Evolutionary conservation across 805 yeast genomes (phyloP), one percentile per base, ranked within the genome.

Genomic region (Pichia deserticola): DNA sequence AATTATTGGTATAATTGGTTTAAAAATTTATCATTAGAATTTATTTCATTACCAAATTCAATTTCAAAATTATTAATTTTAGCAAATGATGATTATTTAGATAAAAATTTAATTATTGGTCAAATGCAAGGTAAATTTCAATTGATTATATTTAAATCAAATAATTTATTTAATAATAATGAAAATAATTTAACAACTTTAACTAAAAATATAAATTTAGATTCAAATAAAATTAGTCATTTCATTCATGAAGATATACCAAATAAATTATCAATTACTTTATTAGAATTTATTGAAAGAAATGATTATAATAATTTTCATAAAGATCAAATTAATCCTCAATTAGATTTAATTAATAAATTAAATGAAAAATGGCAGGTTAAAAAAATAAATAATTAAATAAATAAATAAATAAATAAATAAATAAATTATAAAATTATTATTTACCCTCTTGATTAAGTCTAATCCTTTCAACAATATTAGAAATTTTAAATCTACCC

Each of bases 101-200:
- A 93, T 66, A 89, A 84, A 54, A 78, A 78, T 37, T 71, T 93
- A 44, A 89, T 90, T 65, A 82, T 93, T 46, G 99, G 97, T 0
- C 99, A 95, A 66, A 93, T 93, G 99, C 98, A 90, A 67, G 99
- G 99, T 1, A 84, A 82, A 63, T 93, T 85, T 65, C 99, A 95
- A 67, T 74, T 93, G 39, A 81, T 87, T 12, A 93, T 89, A 5
- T 84, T 89, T 63, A 79, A 76, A 45, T 56, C 60, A 37, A 51
- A 51, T 33, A 54, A 56, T 11, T 40, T 58, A 34, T 52, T 54
- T 13, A 38, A 53, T 37, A 48, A 49, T 11, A 50, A 54, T 30
- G 59, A 20, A 20, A 20, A 20, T 20, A 20, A 60, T 10, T 34
- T 60, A 7, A 60, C 67, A 4, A 44, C 42, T 15, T 59, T 66